Evolutionary conservation across 495 filamentous ascomycete genomes (phyloP).

Genomic region (Chaetomium cochliodes): DNA sequence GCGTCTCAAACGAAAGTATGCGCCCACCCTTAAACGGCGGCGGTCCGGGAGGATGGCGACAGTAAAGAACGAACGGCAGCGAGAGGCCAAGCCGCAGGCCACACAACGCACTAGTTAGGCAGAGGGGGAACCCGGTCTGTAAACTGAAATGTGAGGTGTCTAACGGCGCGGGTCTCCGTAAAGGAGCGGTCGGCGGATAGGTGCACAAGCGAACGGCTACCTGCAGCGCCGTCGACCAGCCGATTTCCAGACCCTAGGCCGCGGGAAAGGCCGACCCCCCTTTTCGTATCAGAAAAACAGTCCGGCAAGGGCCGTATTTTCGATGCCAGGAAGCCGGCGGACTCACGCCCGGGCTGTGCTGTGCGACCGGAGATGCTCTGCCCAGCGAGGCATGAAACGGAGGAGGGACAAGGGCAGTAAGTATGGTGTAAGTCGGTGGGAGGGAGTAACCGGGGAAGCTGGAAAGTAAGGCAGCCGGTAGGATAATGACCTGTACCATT

Average conservation of each 20-base stretch:
- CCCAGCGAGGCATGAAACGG: conserved; percentile 1
- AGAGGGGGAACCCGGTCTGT: not conserved
- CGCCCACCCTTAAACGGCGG: not conserved
- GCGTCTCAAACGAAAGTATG: conserved; percentile 2
- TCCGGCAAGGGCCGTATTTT: not conserved
- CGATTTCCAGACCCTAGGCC: conserved; percentile 3
- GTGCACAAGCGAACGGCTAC: conserved; percentile 34
- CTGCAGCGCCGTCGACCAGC: conserved; percentile 24
- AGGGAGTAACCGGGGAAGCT: conserved; percentile 4
- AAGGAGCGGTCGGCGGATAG: conserved; percentile 30
- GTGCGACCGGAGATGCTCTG: not conserved
- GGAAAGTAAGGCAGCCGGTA: not conserved
- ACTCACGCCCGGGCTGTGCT: conserved; percentile 2
- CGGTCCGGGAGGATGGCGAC: not conserved
- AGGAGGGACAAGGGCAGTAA: not conserved
- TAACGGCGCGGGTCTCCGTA: conserved; percentile 7
- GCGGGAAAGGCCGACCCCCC: not conserved
- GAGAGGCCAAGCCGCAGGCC: conserved; percentile 1
- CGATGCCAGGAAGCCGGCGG: not conserved
- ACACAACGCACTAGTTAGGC: not conserved
- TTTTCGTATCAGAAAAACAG: conserved; percentile 6
- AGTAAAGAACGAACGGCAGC: not conserved
- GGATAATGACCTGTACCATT: not conserved
- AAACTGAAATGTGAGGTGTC: conserved; percentile 1
- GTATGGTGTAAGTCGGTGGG: not conserved